Conservation (phyloP, 805 yeast species). For the Barnettozyma botsteinii region DNA sequence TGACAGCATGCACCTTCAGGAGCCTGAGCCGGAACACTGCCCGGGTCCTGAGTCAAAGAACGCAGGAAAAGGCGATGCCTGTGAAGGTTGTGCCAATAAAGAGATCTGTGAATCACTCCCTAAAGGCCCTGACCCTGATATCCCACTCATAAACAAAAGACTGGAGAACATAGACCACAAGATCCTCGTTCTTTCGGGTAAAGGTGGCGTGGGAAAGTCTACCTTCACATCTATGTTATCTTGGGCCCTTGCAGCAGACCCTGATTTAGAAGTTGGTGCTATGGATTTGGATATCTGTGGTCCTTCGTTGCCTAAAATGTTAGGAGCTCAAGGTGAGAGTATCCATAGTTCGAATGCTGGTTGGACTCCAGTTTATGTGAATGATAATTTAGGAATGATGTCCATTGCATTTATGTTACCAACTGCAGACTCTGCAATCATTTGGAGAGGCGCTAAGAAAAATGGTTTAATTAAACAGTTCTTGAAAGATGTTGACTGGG, state of each 20-base stretch:
- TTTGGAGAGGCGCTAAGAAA: constrained; percentile 97
- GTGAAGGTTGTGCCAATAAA: constrained; percentile 93
- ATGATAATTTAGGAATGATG: constrained; percentile 93
- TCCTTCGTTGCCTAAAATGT: constrained; percentile 91
- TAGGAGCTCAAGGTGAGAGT: constrained; percentile 83
- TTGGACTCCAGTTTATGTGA: constrained; percentile 95
- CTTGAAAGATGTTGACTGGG: constrained; percentile 94
- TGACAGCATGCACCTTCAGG: constrained; percentile 32
- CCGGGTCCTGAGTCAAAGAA: constrained; percentile 95
- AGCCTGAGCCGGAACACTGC: constrained; percentile 94
- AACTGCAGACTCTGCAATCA: constrained; percentile 85
- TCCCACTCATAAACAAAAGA: constrained; percentile 66
- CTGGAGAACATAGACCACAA: constrained; percentile 68
- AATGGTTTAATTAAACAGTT: constrained; percentile 90
- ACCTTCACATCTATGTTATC: constrained; percentile 94
- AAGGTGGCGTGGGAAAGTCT: constrained; percentile 97
- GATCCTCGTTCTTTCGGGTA: constrained; percentile 74
- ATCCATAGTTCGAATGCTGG: constrained; percentile 89
- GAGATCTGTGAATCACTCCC: constrained; percentile 82
- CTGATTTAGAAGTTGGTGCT: constrained; percentile 75
- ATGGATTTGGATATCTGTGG: constrained; percentile 98
- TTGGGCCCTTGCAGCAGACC: constrained; percentile 84
- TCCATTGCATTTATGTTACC: constrained; percentile 94
- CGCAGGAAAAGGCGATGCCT: constrained; percentile 94
- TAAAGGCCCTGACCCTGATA: constrained; percentile 93